Conservation (phyloP, 306 rosid genomes). For the Quercus variabilis region DNA sequence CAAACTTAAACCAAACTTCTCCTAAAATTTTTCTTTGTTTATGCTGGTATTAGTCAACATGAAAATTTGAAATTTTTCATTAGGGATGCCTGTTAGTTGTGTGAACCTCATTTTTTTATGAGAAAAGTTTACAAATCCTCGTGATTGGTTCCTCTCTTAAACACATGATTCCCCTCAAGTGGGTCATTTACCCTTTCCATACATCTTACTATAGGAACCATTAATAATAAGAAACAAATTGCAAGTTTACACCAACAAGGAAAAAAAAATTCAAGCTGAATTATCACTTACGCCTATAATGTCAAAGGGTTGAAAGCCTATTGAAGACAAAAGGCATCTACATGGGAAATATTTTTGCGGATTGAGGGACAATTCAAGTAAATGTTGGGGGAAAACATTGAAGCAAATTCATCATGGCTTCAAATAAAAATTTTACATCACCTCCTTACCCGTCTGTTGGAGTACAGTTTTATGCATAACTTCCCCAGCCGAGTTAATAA, state of each 20-base stretch:
- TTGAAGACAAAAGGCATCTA: background rate
- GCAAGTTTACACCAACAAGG: background rate
- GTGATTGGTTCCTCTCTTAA: too few relatives aligned
- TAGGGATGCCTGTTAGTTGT: background rate
- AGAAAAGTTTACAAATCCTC: too few relatives aligned
- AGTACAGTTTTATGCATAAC: conserved; percentile 32
- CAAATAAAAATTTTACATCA: conserved; percentile 24
- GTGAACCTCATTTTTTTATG: background rate
- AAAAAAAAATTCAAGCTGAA: background rate
- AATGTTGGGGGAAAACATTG: background rate
- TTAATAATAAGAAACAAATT: background rate
- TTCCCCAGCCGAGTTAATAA: conserved; percentile 35
- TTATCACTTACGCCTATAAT: background rate
- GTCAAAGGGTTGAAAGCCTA: background rate
- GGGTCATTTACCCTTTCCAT: background rate
- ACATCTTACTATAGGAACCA: background rate
- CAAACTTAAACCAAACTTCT: background rate
- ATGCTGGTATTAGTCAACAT: background rate
- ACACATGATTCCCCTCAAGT: background rate
- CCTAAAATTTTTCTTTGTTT: background rate
- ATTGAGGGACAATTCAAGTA: background rate
- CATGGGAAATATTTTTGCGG: background rate
- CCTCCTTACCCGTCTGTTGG: conserved; percentile 47
- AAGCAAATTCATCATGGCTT: background rate
- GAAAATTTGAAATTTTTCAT: background rate